A percentile compares a stretch with the other conserved stretches of the same genome.
Evolutionary conservation across 805 yeast species (phyloP).

Genomic region (Saccharomycopsis fodiens): DNA sequence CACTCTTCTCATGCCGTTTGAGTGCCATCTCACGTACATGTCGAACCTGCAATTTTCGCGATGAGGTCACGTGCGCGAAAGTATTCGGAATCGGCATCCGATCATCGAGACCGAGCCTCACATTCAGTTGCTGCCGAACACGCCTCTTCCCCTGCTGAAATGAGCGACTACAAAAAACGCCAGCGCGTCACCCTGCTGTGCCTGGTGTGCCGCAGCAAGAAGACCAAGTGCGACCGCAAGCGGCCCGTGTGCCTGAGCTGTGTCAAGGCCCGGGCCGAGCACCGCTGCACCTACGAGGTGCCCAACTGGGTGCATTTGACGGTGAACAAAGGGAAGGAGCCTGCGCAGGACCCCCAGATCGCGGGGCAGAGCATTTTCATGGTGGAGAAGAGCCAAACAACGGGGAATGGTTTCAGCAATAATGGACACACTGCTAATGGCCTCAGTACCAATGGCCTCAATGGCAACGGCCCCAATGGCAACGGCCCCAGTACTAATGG

Average conservation of each 20-base stretch:
- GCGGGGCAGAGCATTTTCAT: neutral
- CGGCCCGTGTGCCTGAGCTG: constrained; percentile 15
- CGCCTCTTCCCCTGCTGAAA: too few species aligned
- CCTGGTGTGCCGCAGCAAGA: constrained; percentile 13
- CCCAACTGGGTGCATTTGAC: constrained; percentile 17
- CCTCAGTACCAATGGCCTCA: neutral
- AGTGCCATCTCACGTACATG: too few species aligned
- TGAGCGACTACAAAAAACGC: constrained; percentile 5
- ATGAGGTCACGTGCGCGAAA: too few species aligned
- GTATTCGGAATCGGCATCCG: too few species aligned
- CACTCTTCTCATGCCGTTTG: too few species aligned
- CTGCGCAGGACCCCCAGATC: neutral
- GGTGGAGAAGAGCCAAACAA: neutral
- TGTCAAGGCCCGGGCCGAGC: constrained; percentile 1
- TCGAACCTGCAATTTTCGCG: too few species aligned
- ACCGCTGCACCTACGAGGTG: constrained; percentile 12
- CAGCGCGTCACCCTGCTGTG: constrained; percentile 16
- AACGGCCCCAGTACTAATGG: neutral
- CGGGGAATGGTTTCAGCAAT: too few species aligned
- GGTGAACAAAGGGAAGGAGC: neutral
- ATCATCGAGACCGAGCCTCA: too few species aligned
- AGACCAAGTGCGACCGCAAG: constrained; percentile 13
- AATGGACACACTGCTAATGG: neutral
- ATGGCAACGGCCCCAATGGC: neutral
- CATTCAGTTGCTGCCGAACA: too few species aligned